Conservation (phyloP, 139 green algal species). For the Desmodesmus armatus region DNA sequence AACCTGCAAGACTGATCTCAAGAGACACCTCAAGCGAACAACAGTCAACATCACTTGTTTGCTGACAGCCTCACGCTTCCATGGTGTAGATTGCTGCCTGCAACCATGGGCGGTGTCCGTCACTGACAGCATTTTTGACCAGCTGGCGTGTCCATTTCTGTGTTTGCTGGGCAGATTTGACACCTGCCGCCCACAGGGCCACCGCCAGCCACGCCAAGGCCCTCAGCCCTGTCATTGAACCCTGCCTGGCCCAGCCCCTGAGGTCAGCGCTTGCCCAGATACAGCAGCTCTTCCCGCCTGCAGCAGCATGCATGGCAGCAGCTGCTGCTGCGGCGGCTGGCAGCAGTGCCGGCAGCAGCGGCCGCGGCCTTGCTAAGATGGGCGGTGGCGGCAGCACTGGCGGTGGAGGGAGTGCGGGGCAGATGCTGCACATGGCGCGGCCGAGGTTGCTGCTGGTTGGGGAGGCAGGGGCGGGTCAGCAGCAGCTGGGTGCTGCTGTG, state of each 20-base stretch:
- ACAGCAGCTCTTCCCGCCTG: constrained; percentile 70
- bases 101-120: neutral
- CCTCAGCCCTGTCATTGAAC: constrained; percentile 61
- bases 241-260: constrained; percentile 59
- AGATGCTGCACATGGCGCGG: constrained; percentile 52
- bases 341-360: neutral
- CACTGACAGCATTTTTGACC: neutral
- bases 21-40: no score
- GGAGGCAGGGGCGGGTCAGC: constrained; percentile 68
- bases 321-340: constrained; percentile 19
- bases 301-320: constrained; percentile 61
- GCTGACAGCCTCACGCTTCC: no score
- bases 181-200: constrained; percentile 37
- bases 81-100: no score
- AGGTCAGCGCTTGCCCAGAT: constrained; percentile 54
- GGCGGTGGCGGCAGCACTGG: neutral
- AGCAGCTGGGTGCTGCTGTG: constrained; percentile 78
- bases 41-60: no score
- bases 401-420: no score
- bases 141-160: no score
- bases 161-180: constrained; percentile 34
- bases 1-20: neutral
- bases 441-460: constrained; percentile 80
- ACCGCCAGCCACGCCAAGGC: constrained; percentile 66
- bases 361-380: neutral